These are phyloP conservation scores for Westerdykella ornata DNA, from an alignment of 2,329 filamentous ascomycete genomes.

Conservation along the genomic window DNA sequence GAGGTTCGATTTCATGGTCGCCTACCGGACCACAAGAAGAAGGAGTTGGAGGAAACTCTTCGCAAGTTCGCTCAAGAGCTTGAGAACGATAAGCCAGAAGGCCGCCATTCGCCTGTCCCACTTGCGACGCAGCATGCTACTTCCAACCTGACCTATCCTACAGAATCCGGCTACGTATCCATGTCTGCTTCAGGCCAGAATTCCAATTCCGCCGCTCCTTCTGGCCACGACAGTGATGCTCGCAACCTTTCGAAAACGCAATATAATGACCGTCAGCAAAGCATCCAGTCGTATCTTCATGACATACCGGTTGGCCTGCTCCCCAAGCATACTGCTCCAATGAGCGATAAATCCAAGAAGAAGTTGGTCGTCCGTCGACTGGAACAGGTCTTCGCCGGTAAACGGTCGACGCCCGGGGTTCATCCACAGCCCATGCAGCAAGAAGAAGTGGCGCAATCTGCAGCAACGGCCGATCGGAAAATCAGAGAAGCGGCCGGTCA, in stretches of 20 bases:
- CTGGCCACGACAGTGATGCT: slow-evolving; percentile 26
- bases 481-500: slow-evolving; percentile 39
- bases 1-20: slow-evolving; percentile 70
- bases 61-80: slow-evolving; percentile 63
- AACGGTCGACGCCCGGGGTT: slow-evolving; percentile 41
- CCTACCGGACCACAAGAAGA: slow-evolving; percentile 63
- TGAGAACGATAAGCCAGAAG: slow-evolving; percentile 36
- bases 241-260: slow-evolving; percentile 25
- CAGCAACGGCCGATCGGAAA: slow-evolving; percentile 42
- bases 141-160: slow-evolving; percentile 52
- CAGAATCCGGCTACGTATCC: slow-evolving; percentile 59
- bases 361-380: slow-evolving; percentile 68
- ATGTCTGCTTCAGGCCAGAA: slow-evolving; percentile 45
- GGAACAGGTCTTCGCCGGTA: slow-evolving; percentile 77
- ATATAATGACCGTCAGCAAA: slow-evolving; percentile 36
- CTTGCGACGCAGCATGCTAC: slow-evolving; percentile 53
- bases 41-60: slow-evolving; percentile 67
- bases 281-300: slow-evolving; percentile 62
- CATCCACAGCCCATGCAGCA: slow-evolving; percentile 50
- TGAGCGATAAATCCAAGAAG: slow-evolving; percentile 70
- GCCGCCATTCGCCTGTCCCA: slow-evolving; percentile 22
- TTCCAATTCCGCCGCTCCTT: slow-evolving; percentile 32
- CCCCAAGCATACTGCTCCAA: slow-evolving; percentile 50
- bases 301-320: slow-evolving; percentile 66
- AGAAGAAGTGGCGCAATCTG: slow-evolving; percentile 52